phyloP scores from a whole-genome alignment of 2,329 filamentous ascomycete species.

The Phialophora expanda region DNA sequence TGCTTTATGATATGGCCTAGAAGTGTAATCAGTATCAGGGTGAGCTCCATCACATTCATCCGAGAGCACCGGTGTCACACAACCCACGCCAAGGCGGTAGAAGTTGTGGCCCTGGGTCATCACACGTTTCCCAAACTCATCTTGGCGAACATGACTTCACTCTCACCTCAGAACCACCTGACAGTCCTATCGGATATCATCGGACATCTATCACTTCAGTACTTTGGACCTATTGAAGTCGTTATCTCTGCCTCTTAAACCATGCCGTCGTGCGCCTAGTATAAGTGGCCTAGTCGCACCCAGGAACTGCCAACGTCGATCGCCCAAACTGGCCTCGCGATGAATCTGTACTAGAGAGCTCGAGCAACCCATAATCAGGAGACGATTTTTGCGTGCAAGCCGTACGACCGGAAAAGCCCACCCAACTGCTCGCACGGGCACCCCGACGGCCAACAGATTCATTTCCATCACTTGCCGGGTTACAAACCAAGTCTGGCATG shows the following conservation, averaged over 20 bases:
- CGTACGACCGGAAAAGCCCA: neutral
- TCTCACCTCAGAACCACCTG: neutral
- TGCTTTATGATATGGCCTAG: no score
- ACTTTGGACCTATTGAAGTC: neutral
- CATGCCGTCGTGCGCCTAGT: neutral
- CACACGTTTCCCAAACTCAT: neutral
- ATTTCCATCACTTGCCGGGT: neutral
- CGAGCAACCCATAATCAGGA: neutral
- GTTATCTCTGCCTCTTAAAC: neutral
- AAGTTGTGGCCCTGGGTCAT: neutral
- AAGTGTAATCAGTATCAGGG: no score
- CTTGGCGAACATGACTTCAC: neutral
- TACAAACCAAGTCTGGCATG: neutral
- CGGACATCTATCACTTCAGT: neutral
- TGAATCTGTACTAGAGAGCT: neutral
- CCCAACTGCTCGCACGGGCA: neutral
- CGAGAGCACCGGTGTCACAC: no score
- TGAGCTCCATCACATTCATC: no score
- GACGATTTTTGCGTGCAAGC: neutral
- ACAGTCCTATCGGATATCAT: neutral
- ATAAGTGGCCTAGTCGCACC: neutral
- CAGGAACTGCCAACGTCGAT: neutral
- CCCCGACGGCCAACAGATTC: neutral
- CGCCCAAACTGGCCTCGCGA: neutral
- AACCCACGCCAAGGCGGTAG: no score